Evolutionary conservation across 768 basidiomycete species (phyloP).

Genomic region (Naganishia kalamii): DNA sequence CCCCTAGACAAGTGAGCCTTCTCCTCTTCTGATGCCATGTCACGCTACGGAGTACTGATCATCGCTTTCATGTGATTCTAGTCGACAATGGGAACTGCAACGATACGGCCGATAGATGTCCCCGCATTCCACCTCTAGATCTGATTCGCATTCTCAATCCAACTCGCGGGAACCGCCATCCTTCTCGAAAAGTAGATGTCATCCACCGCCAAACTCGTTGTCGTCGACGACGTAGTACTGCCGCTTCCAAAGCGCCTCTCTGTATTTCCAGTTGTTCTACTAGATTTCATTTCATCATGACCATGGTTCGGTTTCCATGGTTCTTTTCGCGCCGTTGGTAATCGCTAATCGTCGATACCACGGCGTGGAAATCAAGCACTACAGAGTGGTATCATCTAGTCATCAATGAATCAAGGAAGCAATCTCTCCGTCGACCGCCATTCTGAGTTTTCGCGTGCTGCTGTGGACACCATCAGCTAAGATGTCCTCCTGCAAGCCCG

Average conservation of each 20-base stretch:
- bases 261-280: slow-evolving; percentile 16
- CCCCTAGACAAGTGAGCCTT: slow-evolving; percentile 45
- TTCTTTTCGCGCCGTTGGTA: too few species aligned
- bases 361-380: neutral
- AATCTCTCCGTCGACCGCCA: too few species aligned
- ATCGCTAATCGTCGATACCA: neutral
- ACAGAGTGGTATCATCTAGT: too few species aligned
- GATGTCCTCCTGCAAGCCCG: too few species aligned
- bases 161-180: neutral
- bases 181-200: too few species aligned
- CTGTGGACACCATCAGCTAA: too few species aligned
- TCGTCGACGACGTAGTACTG: neutral
- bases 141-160: neutral
- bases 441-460: too few species aligned
- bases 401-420: too few species aligned
- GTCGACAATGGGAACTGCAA: slow-evolving; percentile 47
- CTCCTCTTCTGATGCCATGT: neutral
- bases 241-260: neutral
- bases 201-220: neutral
- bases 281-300: neutral
- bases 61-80: slow-evolving; percentile 5
- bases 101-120: slow-evolving; percentile 42
- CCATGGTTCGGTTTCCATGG: neutral
- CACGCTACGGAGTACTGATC: neutral
- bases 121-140: neutral